Conservation (phyloP, 164 flowering plant genomes). For the Saururus chinensis region DNA sequence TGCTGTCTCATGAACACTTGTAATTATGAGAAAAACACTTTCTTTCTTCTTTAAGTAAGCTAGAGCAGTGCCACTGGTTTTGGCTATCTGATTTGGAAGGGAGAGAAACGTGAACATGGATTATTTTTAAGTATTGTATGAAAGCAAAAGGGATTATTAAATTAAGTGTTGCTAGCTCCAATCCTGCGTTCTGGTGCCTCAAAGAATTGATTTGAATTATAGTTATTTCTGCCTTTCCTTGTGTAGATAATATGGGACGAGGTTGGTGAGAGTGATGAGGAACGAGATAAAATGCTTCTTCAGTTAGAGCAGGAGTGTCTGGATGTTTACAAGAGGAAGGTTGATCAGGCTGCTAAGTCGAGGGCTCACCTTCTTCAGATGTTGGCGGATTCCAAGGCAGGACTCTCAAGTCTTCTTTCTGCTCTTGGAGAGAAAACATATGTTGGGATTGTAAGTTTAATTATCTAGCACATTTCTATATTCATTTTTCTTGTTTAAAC, state of each 20-base stretch:
- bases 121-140: too few species aligned
- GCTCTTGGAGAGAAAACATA: constrained; percentile 79
- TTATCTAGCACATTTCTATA: neutral
- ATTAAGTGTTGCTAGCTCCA: neutral
- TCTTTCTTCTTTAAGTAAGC: constrained; percentile 2
- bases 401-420: constrained; percentile 57
- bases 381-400: constrained; percentile 62
- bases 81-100: neutral
- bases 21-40: neutral
- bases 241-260: constrained; percentile 95
- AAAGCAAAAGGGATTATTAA: neutral
- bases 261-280: constrained; percentile 89
- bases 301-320: constrained; percentile 92
- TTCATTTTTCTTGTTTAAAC: too few species aligned
- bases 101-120: neutral
- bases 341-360: constrained; percentile 76
- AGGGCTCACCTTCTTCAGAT: constrained; percentile 79
- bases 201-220: neutral
- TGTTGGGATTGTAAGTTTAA: constrained; percentile 54
- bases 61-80: neutral
- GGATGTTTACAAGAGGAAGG: constrained; percentile 92
- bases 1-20: neutral
- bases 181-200: neutral
- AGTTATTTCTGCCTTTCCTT: constrained; percentile 2
- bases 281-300: constrained; percentile 85